These are phyloP conservation scores for Phlebopus sp. DNA, from an alignment of 1,284 basidiomycete genomes.

Conservation along the genomic window DNA sequence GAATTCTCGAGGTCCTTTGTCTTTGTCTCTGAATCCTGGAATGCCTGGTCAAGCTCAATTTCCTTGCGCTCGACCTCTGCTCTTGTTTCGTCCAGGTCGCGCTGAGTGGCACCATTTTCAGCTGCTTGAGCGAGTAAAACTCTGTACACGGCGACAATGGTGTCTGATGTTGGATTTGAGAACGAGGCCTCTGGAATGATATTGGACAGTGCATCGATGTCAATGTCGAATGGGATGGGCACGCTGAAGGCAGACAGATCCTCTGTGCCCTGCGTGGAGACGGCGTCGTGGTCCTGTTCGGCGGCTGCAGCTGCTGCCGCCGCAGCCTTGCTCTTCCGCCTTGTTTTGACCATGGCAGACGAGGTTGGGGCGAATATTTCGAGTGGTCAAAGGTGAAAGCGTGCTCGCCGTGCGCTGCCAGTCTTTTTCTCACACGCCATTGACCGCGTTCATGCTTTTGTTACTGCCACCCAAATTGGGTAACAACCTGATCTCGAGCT, in stretches of 20 bases:
- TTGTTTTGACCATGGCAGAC: constrained; percentile 34
- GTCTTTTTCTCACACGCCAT: constrained; percentile 20
- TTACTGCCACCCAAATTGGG: too few species aligned
- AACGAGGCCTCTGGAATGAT: constrained; percentile 56
- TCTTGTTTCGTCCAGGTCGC: constrained; percentile 62
- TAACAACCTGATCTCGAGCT: too few species aligned
- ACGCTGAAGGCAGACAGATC: constrained; percentile 32
- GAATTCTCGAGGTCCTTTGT: constrained; percentile 53
- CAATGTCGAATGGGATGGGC: constrained; percentile 55
- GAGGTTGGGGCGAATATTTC: neutral
- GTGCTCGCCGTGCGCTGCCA: constrained; percentile 10
- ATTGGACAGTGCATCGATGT: constrained; percentile 52
- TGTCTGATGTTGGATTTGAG: constrained; percentile 52
- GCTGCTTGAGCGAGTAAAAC: constrained; percentile 54
- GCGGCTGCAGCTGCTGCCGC: constrained; percentile 31
- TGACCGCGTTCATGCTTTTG: constrained; percentile 1
- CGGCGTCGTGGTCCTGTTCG: constrained; percentile 30
- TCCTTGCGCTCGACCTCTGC: constrained; percentile 67
- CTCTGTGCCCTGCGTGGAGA: constrained; percentile 34
- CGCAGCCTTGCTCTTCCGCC: constrained; percentile 43
- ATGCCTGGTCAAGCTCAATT: constrained; percentile 73
- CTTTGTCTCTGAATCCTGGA: constrained; percentile 67
- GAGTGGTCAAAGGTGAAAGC: neutral
- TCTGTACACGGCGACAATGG: constrained; percentile 59
- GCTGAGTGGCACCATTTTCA: constrained; percentile 50